Base-by-base conservation (phyloP, 2,329 filamentous ascomycete species). In the Cladophialophora yegresii region DNA sequence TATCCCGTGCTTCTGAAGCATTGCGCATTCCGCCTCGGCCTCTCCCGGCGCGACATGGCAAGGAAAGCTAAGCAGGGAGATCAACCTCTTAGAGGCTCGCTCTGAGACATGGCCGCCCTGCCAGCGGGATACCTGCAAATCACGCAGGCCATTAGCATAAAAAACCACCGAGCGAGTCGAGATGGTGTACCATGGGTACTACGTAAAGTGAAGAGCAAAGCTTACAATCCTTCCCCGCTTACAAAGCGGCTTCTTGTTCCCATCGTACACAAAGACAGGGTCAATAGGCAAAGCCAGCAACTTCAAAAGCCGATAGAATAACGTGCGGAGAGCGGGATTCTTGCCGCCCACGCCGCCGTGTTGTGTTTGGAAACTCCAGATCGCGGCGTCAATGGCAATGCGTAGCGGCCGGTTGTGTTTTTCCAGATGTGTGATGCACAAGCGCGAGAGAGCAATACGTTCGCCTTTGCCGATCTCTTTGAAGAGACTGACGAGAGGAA, bases 281-380 rank as follows among this genome's bases (percentile, higher is more conserved):
- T 93, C 89, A 40, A 96, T 88, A n/a, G 89, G 89, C 20, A 90
- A 83, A 13, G 85, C 82, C 12, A 95, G 81, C 2, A 96, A 83
- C 59, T 90, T 89, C 1, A 93, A 81, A 0, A 98, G 85, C 36
- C 95, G 89, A 77, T 96, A 98, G 78, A 97, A 98, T 26, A 99
- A 85, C 1, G 93, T 97, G 62, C 95, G 86, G 43, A 97, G 83
- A 1, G 93, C 93, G 6, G 95, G 93, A 71, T 97, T 97, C 10
- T 88, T 87, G 65, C 95, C 95, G 54, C 93, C 92, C 79, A 87
- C 87, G 20, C 90, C 90, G 13, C 91, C 89, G n/a, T 36, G 32
- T 74, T 96, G 92, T 12, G 89, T 89, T 73, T 99, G 95, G 73
- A 96, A 98, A 51, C 96, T 89, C 95, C 95, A 99, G 74, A 99